Evolutionary conservation across 2,329 filamentous ascomycete genomes (phyloP), one percentile per base, ranked within the genome.

Genomic region (Aspergillus chevalieri): DNA sequence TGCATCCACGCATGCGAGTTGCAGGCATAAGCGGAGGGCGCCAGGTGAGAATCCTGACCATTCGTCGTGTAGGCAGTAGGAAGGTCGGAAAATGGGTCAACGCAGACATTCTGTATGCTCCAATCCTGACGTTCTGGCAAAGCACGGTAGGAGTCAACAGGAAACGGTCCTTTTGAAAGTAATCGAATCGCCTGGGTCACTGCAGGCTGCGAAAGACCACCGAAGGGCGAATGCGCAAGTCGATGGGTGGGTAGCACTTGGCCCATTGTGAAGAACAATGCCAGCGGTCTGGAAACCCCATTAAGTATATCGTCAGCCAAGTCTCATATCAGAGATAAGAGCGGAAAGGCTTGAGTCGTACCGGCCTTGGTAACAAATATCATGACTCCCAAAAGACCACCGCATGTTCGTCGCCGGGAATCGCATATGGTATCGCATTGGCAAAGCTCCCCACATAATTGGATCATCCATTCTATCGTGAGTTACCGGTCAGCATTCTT

Each of bases 211-310:
- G 93, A 95, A 43, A 93, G 79, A 6, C 93, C 92, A 49, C 92
- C 93, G 57, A 85, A 76, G 6, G 80, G 74, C 2, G 89, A 95
- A 72, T 97, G 83, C 53, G 82, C 82, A 19, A 80, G 72, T 46
- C 93, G 86, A 69, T 96, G 91, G 6, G 87, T 94, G 6, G 93
- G 93, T 3, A 98, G 78, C 22, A 93, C 88, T 71, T 97, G 92
- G 51, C 93, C 93, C 51, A 88, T 77, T 47, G 80, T 84, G 76
- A 98, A 98, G 78, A 97, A 97, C 21, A 80, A 78, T 4, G 84
- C 82, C 3, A 85, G 71, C 36, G 80, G 65, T 64, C 89, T 92
- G 58, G 7, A 22, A 10, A 22, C 12, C 10, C 12, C 38, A 3
- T 14, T 33, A 50, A 15, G 39, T 15, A n/a, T 26, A 26, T 33